Conservation (phyloP, 106 monocot species). For the Xerophyta viscosa region DNA sequence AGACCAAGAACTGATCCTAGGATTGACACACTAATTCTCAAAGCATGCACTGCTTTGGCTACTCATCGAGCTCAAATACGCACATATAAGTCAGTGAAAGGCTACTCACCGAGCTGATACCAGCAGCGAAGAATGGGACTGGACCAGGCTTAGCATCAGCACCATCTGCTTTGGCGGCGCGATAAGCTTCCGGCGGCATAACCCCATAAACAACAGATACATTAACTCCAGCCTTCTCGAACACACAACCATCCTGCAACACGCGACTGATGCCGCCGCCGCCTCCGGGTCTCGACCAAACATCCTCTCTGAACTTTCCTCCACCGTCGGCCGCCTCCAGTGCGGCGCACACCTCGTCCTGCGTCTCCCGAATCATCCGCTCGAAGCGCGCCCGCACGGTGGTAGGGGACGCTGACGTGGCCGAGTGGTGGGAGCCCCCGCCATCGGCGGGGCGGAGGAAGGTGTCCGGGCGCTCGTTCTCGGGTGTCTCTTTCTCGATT, state of each 20-base stretch:
- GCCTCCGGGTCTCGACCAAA: slow-evolving; percentile 94
- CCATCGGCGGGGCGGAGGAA: slow-evolving; percentile 67
- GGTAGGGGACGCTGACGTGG: no score
- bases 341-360: slow-evolving; percentile 90
- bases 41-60: no score
- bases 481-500: slow-evolving; percentile 94
- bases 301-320: slow-evolving; percentile 82
- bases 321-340: slow-evolving; percentile 81
- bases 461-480: slow-evolving; percentile 87
- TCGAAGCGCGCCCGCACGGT: slow-evolving; percentile 79
- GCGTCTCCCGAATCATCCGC: slow-evolving; percentile 74
- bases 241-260: slow-evolving; percentile 83
- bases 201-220: slow-evolving; percentile 97
- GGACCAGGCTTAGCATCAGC: slow-evolving; percentile 51
- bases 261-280: slow-evolving; percentile 96
- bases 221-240: slow-evolving; percentile 98
- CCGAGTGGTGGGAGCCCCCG: background rate
- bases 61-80: no score
- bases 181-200: slow-evolving; percentile 96
- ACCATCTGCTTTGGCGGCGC: slow-evolving; percentile 68
- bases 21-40: no score
- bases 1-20: no score
- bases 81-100: no score
- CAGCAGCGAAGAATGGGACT: slow-evolving; percentile 94
- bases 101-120: slow-evolving; percentile 90